These are phyloP conservation scores for Pleurotus sapidus DNA, from an alignment of 768 basidiomycete genomes.

Conservation along the genomic window DNA sequence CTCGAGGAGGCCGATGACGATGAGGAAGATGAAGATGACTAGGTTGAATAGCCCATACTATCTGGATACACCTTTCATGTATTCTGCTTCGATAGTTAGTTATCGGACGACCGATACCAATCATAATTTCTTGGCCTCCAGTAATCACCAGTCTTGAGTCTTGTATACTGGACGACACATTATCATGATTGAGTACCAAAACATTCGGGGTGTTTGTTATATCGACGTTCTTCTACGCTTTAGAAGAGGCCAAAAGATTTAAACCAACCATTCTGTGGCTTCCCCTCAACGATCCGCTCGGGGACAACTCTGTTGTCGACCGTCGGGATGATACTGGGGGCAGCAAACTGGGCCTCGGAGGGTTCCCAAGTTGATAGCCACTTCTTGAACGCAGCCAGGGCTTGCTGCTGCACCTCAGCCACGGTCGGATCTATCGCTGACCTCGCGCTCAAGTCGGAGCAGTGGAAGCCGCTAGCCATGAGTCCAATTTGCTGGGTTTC, in stretches of 20 bases:
- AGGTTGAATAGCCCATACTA: background rate
- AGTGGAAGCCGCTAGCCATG: constrained; percentile 59
- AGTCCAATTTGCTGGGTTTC: constrained; percentile 51
- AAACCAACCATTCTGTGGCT: constrained; percentile 33
- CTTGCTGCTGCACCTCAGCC: constrained; percentile 49
- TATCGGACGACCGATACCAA: no score
- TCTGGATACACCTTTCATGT: no score
- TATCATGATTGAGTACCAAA: no score
- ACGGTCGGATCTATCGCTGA: constrained; percentile 47
- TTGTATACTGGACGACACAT: no score
- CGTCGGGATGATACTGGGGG: constrained; percentile 11
- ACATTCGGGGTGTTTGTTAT: no score
- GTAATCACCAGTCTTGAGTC: no score
- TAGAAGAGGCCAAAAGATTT: constrained; percentile 18
- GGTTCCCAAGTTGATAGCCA: constrained; percentile 44
- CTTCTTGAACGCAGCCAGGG: constrained; percentile 44
- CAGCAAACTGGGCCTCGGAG: background rate
- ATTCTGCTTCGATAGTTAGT: no score
- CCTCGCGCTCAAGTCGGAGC: constrained; percentile 49
- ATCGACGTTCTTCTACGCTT: background rate
- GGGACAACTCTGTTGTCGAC: constrained; percentile 10
- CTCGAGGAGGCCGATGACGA: constrained; percentile 86
- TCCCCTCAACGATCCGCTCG: constrained; percentile 10
- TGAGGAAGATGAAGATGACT: constrained; percentile 50
- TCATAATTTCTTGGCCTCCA: no score